A percentile compares a stretch with the other conserved stretches of the same genome.
These are phyloP conservation scores for Diaporthe vexans DNA, from an alignment of 2,329 filamentous ascomycete species.

Conservation along the genomic window DNA sequence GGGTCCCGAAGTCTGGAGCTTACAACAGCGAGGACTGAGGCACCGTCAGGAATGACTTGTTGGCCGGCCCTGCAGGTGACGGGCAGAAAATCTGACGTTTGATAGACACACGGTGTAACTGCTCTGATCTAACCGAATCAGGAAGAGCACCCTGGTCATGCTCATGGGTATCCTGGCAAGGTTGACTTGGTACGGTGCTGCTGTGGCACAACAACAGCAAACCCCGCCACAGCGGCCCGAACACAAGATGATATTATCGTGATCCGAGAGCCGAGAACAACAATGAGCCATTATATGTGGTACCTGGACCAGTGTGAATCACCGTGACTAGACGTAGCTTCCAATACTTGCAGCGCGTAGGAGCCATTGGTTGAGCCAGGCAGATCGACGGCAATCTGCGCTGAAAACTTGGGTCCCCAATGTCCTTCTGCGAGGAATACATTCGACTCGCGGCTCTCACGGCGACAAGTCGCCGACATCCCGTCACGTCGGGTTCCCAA, in stretches of 20 bases:
- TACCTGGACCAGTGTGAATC: neutral
- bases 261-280: neutral
- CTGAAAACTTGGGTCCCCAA: too few species aligned
- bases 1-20: conserved; percentile 12
- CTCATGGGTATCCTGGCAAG: conserved; percentile 18
- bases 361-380: neutral
- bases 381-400: neutral
- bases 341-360: neutral
- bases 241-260: neutral
- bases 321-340: neutral
- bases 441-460: neutral
- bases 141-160: neutral
- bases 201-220: neutral
- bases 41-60: neutral
- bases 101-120: neutral
- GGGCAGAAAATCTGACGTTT: conserved; percentile 17
- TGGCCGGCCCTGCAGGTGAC: neutral
- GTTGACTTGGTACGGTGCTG: neutral
- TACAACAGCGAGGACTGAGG: neutral
- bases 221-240: neutral
- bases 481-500: neutral
- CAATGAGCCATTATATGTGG: neutral
- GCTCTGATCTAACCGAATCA: neutral
- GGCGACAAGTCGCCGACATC: neutral
- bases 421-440: too few species aligned